These are phyloP conservation scores for Boletus patriciae DNA, from an alignment of 768 basidiomycete species.

Conservation along the genomic window DNA sequence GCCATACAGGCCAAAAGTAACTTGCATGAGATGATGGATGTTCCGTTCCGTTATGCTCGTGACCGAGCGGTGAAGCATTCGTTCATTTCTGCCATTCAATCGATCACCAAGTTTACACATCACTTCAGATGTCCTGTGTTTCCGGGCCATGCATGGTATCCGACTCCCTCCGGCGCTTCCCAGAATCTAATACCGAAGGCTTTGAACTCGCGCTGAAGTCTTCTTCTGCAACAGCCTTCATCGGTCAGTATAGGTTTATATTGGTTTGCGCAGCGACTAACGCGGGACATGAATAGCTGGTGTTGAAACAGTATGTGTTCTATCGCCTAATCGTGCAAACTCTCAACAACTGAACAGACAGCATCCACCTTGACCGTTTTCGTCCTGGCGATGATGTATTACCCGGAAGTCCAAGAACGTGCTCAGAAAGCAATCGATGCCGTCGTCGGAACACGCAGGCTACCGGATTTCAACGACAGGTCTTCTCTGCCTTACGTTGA, in stretches of 20 bases:
- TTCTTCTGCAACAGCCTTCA: constrained; percentile 35
- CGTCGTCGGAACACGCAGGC: constrained; percentile 27
- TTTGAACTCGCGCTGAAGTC: constrained; percentile 32
- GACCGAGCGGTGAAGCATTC: constrained; percentile 22
- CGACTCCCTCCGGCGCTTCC: constrained; percentile 27
- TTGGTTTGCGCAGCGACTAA: constrained; percentile 6
- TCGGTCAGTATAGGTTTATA: constrained; percentile 19
- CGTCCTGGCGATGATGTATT: constrained; percentile 35
- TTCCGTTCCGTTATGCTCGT: constrained; percentile 31
- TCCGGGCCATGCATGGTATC: constrained; percentile 33
- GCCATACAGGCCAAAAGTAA: constrained; percentile 32
- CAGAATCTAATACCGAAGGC: constrained; percentile 13
- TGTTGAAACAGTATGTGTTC: constrained; percentile 29
- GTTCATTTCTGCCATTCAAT: not conserved
- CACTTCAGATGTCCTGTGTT: constrained; percentile 17
- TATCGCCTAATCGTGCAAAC: not conserved
- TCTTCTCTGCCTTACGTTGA: constrained; percentile 32
- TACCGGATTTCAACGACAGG: constrained; percentile 31
- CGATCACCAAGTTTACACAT: not conserved
- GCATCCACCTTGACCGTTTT: constrained; percentile 34
- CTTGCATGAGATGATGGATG: constrained; percentile 29
- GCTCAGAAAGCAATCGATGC: constrained; percentile 37
- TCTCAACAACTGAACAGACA: constrained; percentile 23
- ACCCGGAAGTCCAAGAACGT: constrained; percentile 36
- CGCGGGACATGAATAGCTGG: constrained; percentile 18